Conservation (phyloP, 202 grass and related monocot genomes). For the Dendrocalamus latiflorus region DNA sequence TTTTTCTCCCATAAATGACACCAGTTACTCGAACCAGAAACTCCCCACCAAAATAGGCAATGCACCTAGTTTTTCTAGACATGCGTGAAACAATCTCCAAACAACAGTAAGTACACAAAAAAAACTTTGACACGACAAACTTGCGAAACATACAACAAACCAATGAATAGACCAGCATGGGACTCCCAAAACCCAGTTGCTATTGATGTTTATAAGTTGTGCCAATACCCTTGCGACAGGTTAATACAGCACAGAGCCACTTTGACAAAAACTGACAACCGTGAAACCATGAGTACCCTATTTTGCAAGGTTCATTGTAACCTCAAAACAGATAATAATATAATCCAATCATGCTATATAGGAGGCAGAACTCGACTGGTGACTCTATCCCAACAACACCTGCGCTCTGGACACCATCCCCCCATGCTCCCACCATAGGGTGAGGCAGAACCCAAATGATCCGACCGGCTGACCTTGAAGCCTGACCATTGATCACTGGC, state of each 20-base stretch:
- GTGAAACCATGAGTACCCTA: slow-evolving; percentile 41
- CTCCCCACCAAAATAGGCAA: background rate
- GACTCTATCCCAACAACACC: slow-evolving; percentile 33
- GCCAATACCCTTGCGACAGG: slow-evolving; percentile 37
- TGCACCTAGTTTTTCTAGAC: slow-evolving; percentile 15
- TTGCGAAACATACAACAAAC: slow-evolving; percentile 21
- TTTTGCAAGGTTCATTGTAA: slow-evolving; percentile 40
- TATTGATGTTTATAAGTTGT: slow-evolving; percentile 50
- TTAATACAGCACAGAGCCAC: slow-evolving; percentile 40
- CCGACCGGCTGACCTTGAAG: slow-evolving; percentile 41
- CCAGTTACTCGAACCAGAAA: background rate
- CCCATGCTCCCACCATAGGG: slow-evolving; percentile 24
- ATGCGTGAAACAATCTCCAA: background rate
- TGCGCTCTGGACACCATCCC: slow-evolving; percentile 11
- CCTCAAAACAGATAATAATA: slow-evolving; percentile 52
- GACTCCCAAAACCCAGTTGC: slow-evolving; percentile 45
- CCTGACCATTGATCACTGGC: slow-evolving; percentile 47
- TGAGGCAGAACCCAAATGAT: slow-evolving; percentile 36
- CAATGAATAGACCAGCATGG: slow-evolving; percentile 28
- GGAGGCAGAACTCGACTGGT: slow-evolving; percentile 43
- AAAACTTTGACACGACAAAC: slow-evolving; percentile 4
- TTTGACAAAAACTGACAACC: slow-evolving; percentile 40
- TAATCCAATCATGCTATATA: slow-evolving; percentile 53
- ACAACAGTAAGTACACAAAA: background rate
- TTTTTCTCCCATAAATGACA: background rate